These are phyloP conservation scores for Cladosporium sp. DNA, from an alignment of 2,329 filamentous ascomycete species.

Conservation along the genomic window DNA sequence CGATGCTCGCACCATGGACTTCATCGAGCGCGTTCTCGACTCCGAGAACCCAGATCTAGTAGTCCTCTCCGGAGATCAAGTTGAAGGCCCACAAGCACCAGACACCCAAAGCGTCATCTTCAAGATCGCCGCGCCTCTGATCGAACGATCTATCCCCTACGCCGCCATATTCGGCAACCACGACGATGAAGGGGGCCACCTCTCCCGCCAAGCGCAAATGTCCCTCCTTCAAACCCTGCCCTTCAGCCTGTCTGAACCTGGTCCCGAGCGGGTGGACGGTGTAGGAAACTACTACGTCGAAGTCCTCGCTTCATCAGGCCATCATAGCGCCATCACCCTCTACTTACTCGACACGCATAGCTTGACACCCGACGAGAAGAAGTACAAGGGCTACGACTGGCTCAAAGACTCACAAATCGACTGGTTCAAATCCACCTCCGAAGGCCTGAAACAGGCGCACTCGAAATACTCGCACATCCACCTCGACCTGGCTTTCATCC, in stretches of 20 bases:
- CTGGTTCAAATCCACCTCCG: slow-evolving; percentile 82
- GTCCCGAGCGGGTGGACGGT: slow-evolving; percentile 78
- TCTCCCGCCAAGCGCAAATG: slow-evolving; percentile 77
- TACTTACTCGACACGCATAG: slow-evolving; percentile 92
- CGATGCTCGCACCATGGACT: slow-evolving; percentile 85
- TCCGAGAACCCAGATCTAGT: slow-evolving; percentile 93
- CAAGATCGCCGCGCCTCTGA: slow-evolving; percentile 82
- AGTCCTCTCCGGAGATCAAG: slow-evolving; percentile 86
- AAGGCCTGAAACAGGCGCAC: slow-evolving; percentile 60
- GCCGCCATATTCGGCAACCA: slow-evolving; percentile 96
- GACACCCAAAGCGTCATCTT: slow-evolving; percentile 92
- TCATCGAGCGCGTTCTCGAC: slow-evolving; percentile 75
- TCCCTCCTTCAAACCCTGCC: slow-evolving; percentile 77
- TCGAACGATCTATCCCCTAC: slow-evolving; percentile 84
- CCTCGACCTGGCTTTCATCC: slow-evolving; percentile 94
- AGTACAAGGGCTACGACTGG: slow-evolving; percentile 95
- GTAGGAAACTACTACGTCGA: slow-evolving; percentile 95
- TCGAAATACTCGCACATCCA: slow-evolving; percentile 86
- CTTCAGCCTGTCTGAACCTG: slow-evolving; percentile 80
- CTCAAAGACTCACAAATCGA: slow-evolving; percentile 88
- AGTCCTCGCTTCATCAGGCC: slow-evolving; percentile 73
- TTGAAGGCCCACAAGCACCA: slow-evolving; percentile 87
- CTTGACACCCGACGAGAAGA: slow-evolving; percentile 82
- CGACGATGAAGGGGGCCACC: slow-evolving; percentile 70
- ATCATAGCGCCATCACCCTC: slow-evolving; percentile 88